Percentiles rank a stretch among this genome's conserved stretches.
Conservation (phyloP, 176 grass and related monocot species). For the Carex kokanica region DNA sequence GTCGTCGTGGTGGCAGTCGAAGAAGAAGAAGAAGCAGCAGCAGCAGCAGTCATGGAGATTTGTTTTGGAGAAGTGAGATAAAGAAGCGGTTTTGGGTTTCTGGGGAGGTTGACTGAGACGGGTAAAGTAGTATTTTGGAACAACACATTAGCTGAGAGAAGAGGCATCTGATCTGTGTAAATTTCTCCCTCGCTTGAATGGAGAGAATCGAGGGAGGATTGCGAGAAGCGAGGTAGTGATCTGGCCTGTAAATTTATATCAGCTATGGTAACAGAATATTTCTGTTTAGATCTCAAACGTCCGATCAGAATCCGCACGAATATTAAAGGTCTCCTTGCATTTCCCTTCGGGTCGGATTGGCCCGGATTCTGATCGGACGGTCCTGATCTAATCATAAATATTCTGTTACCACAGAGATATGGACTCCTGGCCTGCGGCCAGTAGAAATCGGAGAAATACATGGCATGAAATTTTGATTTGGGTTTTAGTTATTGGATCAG, state of each 20-base stretch:
- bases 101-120: conserved; percentile 11
- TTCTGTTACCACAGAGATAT: no score
- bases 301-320: no score
- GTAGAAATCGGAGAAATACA: neutral
- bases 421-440: neutral
- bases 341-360: no score
- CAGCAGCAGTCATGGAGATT: neutral
- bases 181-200: neutral
- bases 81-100: conserved; percentile 4
- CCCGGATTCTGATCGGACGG: no score
- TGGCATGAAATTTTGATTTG: neutral
- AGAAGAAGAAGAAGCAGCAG: neutral
- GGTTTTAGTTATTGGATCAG: neutral
- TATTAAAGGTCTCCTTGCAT: no score
- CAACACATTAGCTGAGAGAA: conserved; percentile 27
- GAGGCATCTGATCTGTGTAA: conserved; percentile 20
- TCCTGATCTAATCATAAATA: no score
- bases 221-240: neutral
- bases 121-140: conserved; percentile 3
- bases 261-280: no score
- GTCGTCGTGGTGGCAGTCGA: conserved; percentile 12
- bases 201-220: neutral
- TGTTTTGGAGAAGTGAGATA: neutral
- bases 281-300: no score
- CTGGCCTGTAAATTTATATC: neutral